Evolutionary conservation across 805 yeast species (phyloP).

Genomic region (Schwanniomyces vanrijiae): DNA sequence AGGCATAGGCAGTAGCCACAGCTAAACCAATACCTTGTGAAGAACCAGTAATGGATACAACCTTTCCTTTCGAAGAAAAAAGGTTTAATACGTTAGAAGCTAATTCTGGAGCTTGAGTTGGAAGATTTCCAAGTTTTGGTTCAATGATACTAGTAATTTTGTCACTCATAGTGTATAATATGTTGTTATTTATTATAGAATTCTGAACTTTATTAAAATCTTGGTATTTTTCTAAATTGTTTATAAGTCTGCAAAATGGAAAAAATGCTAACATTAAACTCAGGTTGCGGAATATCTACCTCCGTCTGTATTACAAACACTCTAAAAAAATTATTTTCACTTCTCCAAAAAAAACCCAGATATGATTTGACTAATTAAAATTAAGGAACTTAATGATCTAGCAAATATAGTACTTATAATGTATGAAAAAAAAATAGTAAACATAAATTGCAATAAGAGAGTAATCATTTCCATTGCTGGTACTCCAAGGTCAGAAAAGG

Average conservation of each 20-base stretch:
- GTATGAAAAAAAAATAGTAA: too few relatives aligned
- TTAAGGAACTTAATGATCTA: neutral
- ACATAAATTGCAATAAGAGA: neutral
- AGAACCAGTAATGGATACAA: constrained; percentile 81
- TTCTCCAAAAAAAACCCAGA: neutral
- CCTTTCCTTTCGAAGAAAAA: constrained; percentile 78
- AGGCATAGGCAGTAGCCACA: constrained; percentile 79
- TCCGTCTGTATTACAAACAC: neutral
- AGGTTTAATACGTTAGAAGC: constrained; percentile 59
- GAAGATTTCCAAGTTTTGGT: constrained; percentile 39
- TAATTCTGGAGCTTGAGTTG: constrained; percentile 53
- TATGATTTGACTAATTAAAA: neutral
- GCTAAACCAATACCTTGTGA: constrained; percentile 84
- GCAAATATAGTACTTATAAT: neutral
- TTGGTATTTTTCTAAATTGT: neutral
- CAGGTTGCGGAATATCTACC: neutral
- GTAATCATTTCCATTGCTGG: neutral
- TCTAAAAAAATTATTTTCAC: too few relatives aligned
- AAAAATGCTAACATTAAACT: neutral
- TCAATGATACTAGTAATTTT: neutral
- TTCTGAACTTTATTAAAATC: neutral
- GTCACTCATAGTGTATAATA: neutral
- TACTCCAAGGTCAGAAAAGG: neutral
- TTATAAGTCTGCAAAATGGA: neutral
- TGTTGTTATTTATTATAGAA: neutral